A percentile compares a stretch with the other conserved stretches of the same genome.
Evolutionary conservation across 352 stramenopile species (phyloP).

Genomic region (Phytophthora ramorum): DNA sequence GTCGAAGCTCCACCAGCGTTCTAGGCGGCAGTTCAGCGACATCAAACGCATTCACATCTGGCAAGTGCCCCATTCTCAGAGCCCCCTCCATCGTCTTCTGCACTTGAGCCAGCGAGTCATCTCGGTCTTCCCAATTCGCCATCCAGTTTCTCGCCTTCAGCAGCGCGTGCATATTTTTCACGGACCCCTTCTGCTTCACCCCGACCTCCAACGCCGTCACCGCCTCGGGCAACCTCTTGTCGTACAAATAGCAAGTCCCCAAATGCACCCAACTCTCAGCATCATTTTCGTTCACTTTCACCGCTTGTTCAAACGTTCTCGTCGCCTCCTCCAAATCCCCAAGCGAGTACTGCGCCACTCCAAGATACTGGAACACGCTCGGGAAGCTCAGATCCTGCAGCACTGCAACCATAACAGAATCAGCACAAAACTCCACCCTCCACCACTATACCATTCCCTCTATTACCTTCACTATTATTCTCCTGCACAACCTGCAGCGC

Average conservation of each 20-base stretch:
- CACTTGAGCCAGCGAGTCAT: slow-evolving; percentile 53
- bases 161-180: slow-evolving; percentile 45
- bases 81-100: slow-evolving; percentile 29
- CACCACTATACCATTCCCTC: not conserved
- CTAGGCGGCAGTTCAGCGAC: slow-evolving; percentile 48
- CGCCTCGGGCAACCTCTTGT: slow-evolving; percentile 51
- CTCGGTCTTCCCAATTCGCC: slow-evolving; percentile 66
- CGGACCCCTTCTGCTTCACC: slow-evolving; percentile 47
- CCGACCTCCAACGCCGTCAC: slow-evolving; percentile 56
- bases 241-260: slow-evolving; percentile 74
- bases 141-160: slow-evolving; percentile 79
- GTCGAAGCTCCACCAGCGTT: slow-evolving; percentile 35
- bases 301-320: slow-evolving; percentile 62
- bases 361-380: slow-evolving; percentile 74
- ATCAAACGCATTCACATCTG: slow-evolving; percentile 48
- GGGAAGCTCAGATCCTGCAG: slow-evolving; percentile 41
- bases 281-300: slow-evolving; percentile 59
- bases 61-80: slow-evolving; percentile 12
- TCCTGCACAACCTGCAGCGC: slow-evolving; percentile 49
- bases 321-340: slow-evolving; percentile 64
- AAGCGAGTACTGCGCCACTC: slow-evolving; percentile 72
- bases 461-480: slow-evolving; percentile 45
- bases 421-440: not conserved
- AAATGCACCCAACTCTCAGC: slow-evolving; percentile 68
- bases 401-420: slow-evolving; percentile 18